Conservation (phyloP, 768 basidiomycete genomes). For the Hydnomerulius pinastri region DNA sequence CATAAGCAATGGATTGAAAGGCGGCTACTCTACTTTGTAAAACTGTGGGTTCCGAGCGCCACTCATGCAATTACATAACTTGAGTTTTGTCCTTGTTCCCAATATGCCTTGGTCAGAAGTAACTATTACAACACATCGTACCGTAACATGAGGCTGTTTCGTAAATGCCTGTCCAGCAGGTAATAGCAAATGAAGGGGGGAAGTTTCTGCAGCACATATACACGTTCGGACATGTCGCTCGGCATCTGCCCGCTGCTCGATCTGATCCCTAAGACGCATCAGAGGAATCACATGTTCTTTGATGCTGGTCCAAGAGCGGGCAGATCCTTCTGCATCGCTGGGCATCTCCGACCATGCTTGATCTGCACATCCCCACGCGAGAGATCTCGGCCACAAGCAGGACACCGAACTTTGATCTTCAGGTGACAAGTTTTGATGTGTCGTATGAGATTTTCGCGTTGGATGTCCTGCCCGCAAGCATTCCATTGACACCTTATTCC, state of each 20-base stretch:
- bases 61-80: too few relatives aligned
- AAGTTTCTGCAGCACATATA: not conserved
- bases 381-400: not conserved
- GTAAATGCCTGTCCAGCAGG: too few relatives aligned
- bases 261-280: not conserved
- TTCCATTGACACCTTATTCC: not conserved
- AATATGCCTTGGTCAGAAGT: too few relatives aligned
- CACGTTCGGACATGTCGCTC: not conserved
- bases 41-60: too few relatives aligned
- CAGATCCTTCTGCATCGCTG: not conserved
- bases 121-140: too few relatives aligned
- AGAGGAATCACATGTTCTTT: not conserved
- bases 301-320: too few relatives aligned
- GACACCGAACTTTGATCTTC: not conserved
- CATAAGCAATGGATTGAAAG: slow-evolving; percentile 13
- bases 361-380: slow-evolving; percentile 2
- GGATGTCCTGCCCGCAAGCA: slow-evolving; percentile 1
- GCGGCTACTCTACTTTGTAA: too few relatives aligned
- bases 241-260: not conserved
- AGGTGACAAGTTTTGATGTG: slow-evolving; percentile 1
- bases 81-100: too few relatives aligned
- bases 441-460: slow-evolving; percentile 4
- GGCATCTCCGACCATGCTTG: not conserved
- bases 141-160: too few relatives aligned
- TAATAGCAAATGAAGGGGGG: too few relatives aligned